These are phyloP conservation scores for Flaveria floridana DNA, from an alignment of 140 eudicot species.

Conservation along the genomic window DNA sequence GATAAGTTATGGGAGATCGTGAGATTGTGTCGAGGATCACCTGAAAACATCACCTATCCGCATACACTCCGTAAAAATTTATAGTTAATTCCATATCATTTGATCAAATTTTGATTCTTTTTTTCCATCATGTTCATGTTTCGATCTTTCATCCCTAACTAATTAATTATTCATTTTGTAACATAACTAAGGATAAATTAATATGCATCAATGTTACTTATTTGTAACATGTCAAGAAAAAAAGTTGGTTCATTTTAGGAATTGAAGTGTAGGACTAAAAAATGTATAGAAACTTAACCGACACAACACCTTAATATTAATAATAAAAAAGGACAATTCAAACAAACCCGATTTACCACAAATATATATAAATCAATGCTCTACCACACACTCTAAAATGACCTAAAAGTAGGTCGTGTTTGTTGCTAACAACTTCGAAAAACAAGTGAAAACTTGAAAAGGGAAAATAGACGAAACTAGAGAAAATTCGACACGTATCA, in stretches of 20 bases:
- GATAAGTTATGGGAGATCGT: not conserved
- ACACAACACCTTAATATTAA: constrained; percentile 26
- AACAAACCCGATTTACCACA: constrained; percentile 29
- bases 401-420: constrained; percentile 35
- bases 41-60: no score
- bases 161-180: not conserved
- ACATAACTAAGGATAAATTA: not conserved
- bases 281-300: constrained; percentile 22
- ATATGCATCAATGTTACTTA: no score
- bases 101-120: not conserved
- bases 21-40: no score
- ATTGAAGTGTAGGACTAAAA: not conserved
- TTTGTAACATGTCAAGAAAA: not conserved
- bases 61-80: no score
- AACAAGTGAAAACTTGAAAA: constrained; percentile 27
- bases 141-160: no score
- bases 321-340: constrained; percentile 3
- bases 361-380: constrained; percentile 29
- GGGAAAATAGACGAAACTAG: constrained; percentile 17
- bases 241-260: constrained; percentile 12
- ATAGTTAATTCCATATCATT: no score
- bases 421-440: constrained; percentile 32
- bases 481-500: constrained; percentile 7
- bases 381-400: constrained; percentile 40
- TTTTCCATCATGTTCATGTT: not conserved